Base-by-base conservation (phyloP, 495 filamentous ascomycete species). In the Pseudoneurospora amorphoporcata region DNA sequence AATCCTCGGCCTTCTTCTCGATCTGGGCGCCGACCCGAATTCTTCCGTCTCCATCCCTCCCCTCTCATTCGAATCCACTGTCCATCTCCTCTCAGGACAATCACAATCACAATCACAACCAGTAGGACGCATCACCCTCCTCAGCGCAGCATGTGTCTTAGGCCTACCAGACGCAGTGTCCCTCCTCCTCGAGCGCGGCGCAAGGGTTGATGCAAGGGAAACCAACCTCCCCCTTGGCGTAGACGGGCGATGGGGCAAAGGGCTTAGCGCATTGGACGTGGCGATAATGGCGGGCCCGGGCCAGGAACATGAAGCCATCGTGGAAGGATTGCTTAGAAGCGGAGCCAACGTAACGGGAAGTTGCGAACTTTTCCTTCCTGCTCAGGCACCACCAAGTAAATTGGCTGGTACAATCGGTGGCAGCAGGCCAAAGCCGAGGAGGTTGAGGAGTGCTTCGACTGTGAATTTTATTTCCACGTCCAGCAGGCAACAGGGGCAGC, bases 11-110 rank as follows among this genome's bases (percentile, higher is more conserved):
- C 70, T 79, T 23, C 40, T 79, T 0, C 73, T 79, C 0, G 78
- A 78, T 32, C 19, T 72, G 41, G 78, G 78, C 4, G 78, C 78
- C 0, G 73, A 79, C n/a, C 68, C 74, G 0, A 74, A 79, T 23
- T 47, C 65, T 1, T 69, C 40, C 1, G 39, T 53, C 8, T 35
- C 53, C 29, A 0, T 37, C 14, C 12, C 14, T 12, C 53, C 53
- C 7, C 53, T 65, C 0, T 35, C 53, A 35, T 35, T 32, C 53
- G 53, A 58, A 8, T 61, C 23, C 0, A 7, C 6, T 61, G 4
- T 35, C 29, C 0, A 29, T 1, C 0, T n/a, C n/a, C n/a, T n/a
- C n/a, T n/a, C 23, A 23, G 23, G 23, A 23, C 23, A 23, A 23
- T 23, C 23, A 23, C 23, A 23, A 23, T 23, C 23, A 23, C 53